Evolutionary conservation across 805 yeast genomes (phyloP), one percentile per base, ranked within the genome.

Genomic region (Wickerhamomyces xylosicus): DNA sequence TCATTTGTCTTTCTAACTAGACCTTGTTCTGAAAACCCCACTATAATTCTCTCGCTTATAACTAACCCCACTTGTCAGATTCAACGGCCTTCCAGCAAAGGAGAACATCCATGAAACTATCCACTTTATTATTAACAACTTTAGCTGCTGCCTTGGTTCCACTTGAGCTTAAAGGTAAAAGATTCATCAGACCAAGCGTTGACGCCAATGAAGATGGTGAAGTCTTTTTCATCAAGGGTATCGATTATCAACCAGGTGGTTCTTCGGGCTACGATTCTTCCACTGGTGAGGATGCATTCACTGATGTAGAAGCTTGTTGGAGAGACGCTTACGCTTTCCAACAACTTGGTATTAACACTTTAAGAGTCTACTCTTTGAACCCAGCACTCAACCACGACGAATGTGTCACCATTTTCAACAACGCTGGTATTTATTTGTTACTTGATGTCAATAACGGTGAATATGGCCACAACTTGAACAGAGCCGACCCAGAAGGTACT

Each of bases 231-330:
- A 67, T 87, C 40, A 74, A 84, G 44, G 97, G 97, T 45, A 75
- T 89, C 32, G 97, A 86, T 60, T 89, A 89, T 60, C 95, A 85
- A 61, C 94, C 90, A 0, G 96, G 97, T 46, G 97, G 96, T 2
- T 79, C 95, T 0, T 83, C 95, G 1, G 67, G 61, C 14, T 64
- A 57, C 37, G 48, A 49, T 37, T 37, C 60, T 3, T 31, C 35
- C 6, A 47, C 59, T 1, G 58, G 56, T 8, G 59, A 49, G 25
- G 96, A 89, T 57, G 87, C 85, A 2, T 65, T 89, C 29, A 70
- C 87, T 13, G 84, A 85, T 49, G 69, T 74, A 2, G 74, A 69
- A 19, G 66, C 64, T 20, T 89, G 96, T 61, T 72, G 74, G 46
- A 76, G 97, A 58, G 97, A 89, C 58, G 84, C 87, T 31, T 73